Conservation (phyloP, 2,329 filamentous ascomycete genomes). For the Raffaelea ambrosiae region DNA sequence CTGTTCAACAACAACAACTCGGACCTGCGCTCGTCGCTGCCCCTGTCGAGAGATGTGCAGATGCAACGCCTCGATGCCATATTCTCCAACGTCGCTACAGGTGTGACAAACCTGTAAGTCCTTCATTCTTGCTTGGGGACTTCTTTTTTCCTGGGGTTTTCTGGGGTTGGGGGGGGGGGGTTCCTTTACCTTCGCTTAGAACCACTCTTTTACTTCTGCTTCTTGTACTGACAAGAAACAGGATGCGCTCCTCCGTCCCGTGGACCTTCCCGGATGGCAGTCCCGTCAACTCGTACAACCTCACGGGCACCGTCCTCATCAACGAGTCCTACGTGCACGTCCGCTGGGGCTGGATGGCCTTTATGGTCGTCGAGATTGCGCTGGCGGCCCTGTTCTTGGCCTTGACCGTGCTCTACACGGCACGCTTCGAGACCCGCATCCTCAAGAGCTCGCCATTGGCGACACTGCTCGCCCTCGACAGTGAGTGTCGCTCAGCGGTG, state of each 20-base stretch:
- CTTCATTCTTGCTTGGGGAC: too few species aligned
- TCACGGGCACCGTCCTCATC: conserved; percentile 14
- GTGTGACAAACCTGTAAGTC: too few species aligned
- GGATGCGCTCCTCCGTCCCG: not conserved
- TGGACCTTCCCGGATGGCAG: too few species aligned
- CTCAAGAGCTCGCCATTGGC: conserved; percentile 4
- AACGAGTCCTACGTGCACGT: conserved; percentile 20
- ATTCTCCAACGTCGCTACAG: too few species aligned
- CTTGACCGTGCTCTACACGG: not conserved
- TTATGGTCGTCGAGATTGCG: conserved; percentile 15
- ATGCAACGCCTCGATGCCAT: too few species aligned
- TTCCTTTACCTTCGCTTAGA: not conserved
- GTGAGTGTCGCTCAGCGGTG: not conserved
- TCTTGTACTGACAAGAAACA: not conserved
- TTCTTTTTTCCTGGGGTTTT: too few species aligned
- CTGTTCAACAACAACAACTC: not conserved
- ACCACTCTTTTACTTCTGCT: not conserved
- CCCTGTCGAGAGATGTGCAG: not conserved
- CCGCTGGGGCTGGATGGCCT: conserved; percentile 21
- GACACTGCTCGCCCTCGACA: not conserved
- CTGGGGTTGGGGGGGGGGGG: too few species aligned
- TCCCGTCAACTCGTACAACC: not conserved
- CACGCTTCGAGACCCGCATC: not conserved
- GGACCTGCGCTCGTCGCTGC: not conserved
- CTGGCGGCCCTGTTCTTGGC: conserved; percentile 17